A percentile compares a stretch with the other conserved stretches of the same genome.
phyloP scores from a whole-genome alignment of 179 eudicot species.

The Silene coronaria region DNA sequence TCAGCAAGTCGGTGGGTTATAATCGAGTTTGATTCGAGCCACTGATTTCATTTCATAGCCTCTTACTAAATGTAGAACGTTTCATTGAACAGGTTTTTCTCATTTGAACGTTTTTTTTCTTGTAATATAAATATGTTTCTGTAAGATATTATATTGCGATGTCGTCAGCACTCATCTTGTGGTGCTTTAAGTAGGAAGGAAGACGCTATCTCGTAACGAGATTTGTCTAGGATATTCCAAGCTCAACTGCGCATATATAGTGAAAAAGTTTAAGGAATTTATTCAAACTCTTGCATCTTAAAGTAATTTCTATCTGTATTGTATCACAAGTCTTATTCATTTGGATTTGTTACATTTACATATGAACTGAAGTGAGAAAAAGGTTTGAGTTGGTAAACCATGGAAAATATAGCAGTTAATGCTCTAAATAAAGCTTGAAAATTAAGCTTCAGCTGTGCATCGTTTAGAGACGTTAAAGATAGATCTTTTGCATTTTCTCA shows the following conservation, averaged over 20 bases:
- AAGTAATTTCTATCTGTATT: not conserved
- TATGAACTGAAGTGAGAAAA: not conserved
- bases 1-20: slow-evolving; percentile 83
- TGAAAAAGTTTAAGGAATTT: not conserved
- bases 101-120: not conserved
- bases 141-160: not conserved
- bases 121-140: not conserved
- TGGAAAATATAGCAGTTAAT: not conserved
- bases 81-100: not conserved
- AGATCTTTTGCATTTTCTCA: too few relatives aligned
- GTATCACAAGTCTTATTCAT: not conserved
- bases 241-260: not conserved
- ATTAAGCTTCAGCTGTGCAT: not conserved
- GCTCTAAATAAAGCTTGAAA: not conserved
- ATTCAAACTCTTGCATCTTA: not conserved
- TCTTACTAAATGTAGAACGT: too few relatives aligned
- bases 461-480: not conserved
- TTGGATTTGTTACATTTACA: not conserved
- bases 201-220: not conserved
- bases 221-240: not conserved
- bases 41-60: not conserved
- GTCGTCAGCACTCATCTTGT: not conserved
- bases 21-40: slow-evolving; percentile 60
- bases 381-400: not conserved
- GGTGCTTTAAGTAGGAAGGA: not conserved